phyloP scores from a whole-genome alignment of 2,329 filamentous ascomycete species.

The Trichoderma pleuroti region DNA sequence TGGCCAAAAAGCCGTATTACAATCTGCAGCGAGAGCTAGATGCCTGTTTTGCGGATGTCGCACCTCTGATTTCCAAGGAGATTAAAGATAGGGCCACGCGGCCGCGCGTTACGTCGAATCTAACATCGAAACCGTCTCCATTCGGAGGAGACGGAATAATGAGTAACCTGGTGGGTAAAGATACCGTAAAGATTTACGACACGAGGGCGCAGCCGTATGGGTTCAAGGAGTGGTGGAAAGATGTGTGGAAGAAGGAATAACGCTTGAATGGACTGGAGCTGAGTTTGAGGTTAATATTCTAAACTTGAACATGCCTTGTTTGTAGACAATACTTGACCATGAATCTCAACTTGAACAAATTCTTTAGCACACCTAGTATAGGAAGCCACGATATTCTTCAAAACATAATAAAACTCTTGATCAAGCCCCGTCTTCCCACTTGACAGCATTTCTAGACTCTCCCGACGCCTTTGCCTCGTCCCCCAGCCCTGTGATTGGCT shows the following conservation, averaged over 20 bases:
- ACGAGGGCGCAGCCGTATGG: slow-evolving; percentile 75
- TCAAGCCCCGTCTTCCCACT: too few relatives aligned
- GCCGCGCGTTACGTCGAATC: slow-evolving; percentile 36
- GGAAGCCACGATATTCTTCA: background rate
- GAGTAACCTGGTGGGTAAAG: slow-evolving; percentile 53
- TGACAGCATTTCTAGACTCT: background rate
- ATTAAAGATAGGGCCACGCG: slow-evolving; percentile 65
- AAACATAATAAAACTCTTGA: too few relatives aligned
- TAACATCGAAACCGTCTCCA: slow-evolving; percentile 29
- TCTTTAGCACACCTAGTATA: too few relatives aligned
- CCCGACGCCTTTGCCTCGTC: too few relatives aligned
- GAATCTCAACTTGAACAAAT: background rate
- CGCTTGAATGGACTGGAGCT: background rate
- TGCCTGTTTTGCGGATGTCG: slow-evolving; percentile 81
- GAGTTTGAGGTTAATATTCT: background rate
- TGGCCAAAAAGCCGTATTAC: slow-evolving; percentile 92
- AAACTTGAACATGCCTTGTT: background rate
- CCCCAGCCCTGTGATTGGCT: background rate
- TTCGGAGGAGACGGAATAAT: slow-evolving; percentile 46
- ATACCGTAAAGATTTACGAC: slow-evolving; percentile 58
- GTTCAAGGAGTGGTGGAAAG: slow-evolving; percentile 83
- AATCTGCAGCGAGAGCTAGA: slow-evolving; percentile 76
- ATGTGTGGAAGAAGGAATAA: slow-evolving; percentile 56
- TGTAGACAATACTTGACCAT: background rate
- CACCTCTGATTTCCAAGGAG: slow-evolving; percentile 67